Evolutionary conservation across 306 rosid species (phyloP).

Genomic region (Ammopiptanthus mongolicus): DNA sequence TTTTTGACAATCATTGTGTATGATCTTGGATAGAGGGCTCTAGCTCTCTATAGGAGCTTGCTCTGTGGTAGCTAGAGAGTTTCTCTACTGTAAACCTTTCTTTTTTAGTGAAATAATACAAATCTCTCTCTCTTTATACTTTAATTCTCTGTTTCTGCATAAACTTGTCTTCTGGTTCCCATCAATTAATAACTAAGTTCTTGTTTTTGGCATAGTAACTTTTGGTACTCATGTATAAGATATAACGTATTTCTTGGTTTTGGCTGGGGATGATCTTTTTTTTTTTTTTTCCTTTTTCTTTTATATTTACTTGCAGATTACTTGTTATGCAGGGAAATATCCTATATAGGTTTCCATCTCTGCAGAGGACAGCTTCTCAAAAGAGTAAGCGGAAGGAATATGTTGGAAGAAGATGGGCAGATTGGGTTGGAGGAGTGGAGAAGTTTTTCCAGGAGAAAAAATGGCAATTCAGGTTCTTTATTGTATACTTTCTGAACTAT

Average conservation of each 20-base stretch:
- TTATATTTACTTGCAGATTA: constrained; percentile 21
- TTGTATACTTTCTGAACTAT: neutral
- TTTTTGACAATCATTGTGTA: no score
- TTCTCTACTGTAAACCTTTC: no score
- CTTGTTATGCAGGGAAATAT: constrained; percentile 87
- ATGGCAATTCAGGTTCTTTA: constrained; percentile 79
- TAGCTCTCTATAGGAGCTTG: no score
- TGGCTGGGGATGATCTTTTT: neutral
- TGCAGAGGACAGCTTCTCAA: constrained; percentile 85
- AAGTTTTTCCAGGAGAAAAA: constrained; percentile 74
- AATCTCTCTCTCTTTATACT: no score
- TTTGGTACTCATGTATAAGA: neutral
- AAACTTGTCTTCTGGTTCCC: no score
- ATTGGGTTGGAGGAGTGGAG: constrained; percentile 79
- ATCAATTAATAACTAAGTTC: neutral
- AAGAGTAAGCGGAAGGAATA: constrained; percentile 79
- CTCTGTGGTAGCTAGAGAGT: no score
- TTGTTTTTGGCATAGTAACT: neutral
- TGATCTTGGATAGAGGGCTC: no score
- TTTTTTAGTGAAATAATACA: no score
- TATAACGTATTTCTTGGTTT: neutral
- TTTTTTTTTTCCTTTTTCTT: neutral
- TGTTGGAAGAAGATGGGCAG: constrained; percentile 94
- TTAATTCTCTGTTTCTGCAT: no score
- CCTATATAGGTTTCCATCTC: constrained; percentile 86